Conservation (phyloP, 495 filamentous ascomycete species). For the Neurospora discreta region DNA sequence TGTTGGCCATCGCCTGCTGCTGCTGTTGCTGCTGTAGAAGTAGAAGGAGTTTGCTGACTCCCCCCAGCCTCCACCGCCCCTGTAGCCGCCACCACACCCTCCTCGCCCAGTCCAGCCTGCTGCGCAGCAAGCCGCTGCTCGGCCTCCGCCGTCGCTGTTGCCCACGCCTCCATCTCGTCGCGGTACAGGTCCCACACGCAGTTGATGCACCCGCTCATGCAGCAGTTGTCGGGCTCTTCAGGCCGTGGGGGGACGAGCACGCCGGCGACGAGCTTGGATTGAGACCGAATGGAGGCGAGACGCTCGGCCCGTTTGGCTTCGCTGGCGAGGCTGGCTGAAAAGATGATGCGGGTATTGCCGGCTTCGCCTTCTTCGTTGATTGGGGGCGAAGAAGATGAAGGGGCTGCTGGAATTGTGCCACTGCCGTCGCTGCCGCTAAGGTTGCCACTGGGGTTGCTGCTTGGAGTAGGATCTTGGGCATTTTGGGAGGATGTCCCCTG, state of each 20-base stretch:
- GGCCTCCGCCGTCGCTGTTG: constrained; percentile 45
- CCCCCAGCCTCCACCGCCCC: constrained; percentile 4
- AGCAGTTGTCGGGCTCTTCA: constrained; percentile 93
- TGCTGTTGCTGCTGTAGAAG: not conserved
- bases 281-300: constrained; percentile 43
- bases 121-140: constrained; percentile 27
- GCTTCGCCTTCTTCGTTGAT: not conserved
- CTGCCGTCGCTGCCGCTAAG: not conserved
- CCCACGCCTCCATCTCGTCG: constrained; percentile 88
- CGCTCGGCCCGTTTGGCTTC: constrained; percentile 50
- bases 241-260: constrained; percentile 73
- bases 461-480: not conserved
- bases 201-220: constrained; percentile 96
- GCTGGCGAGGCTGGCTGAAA: constrained; percentile 62
- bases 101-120: constrained; percentile 7
- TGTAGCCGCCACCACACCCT: constrained; percentile 12
- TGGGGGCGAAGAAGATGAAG: not conserved
- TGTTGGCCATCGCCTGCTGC: not conserved
- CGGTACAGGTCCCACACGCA: constrained; percentile 91
- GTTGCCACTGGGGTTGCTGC: not conserved
- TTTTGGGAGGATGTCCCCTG: not conserved
- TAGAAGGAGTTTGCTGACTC: constrained; percentile 1
- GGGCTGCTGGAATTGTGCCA: not conserved
- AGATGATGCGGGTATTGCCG: constrained; percentile 40
- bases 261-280: constrained; percentile 57